Conservation (phyloP, 768 basidiomycete species). For the Arthromyces matolae region DNA sequence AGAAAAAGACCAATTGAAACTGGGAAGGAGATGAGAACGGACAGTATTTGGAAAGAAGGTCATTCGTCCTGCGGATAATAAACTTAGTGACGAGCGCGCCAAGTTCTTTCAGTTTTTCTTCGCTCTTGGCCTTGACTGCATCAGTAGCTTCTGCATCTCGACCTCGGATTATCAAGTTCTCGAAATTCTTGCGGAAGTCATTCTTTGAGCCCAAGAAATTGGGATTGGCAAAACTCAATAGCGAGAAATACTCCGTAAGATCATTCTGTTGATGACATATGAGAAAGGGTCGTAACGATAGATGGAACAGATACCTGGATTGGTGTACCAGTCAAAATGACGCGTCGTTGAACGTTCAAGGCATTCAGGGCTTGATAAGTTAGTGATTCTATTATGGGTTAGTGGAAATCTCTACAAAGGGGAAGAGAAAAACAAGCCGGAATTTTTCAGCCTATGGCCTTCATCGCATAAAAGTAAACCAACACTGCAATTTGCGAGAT, state of each 20-base stretch:
- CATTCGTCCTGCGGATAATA: conserved; percentile 93
- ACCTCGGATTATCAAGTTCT: conserved; percentile 86
- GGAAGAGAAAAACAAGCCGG: conserved; percentile 44
- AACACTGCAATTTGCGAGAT: conserved; percentile 77
- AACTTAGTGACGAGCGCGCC: conserved; percentile 86
- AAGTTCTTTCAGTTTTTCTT: conserved; percentile 89
- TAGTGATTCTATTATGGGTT: conserved; percentile 57
- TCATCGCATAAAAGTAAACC: conserved; percentile 96
- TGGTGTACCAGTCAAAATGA: conserved; percentile 92
- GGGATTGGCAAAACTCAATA: conserved; percentile 91
- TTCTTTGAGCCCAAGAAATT: conserved; percentile 84
- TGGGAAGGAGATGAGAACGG: conserved; percentile 29
- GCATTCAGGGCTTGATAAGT: conserved; percentile 83
- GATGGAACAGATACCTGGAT: conserved; percentile 58
- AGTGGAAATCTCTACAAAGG: not conserved
- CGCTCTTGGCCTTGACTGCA: conserved; percentile 70
- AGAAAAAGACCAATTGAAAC: not conserved
- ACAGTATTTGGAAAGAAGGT: conserved; percentile 93
- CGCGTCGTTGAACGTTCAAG: conserved; percentile 84
- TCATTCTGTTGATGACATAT: conserved; percentile 63
- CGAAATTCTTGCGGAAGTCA: conserved; percentile 94
- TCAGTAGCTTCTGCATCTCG: conserved; percentile 86
- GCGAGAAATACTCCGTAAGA: conserved; percentile 89
- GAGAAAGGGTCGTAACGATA: conserved; percentile 2
- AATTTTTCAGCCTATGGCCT: conserved; percentile 95